Evolutionary conservation across 2,329 filamentous ascomycete species (phyloP), one percentile per base, ranked within the genome.

Genomic region (Beauveria brongniartii): DNA sequence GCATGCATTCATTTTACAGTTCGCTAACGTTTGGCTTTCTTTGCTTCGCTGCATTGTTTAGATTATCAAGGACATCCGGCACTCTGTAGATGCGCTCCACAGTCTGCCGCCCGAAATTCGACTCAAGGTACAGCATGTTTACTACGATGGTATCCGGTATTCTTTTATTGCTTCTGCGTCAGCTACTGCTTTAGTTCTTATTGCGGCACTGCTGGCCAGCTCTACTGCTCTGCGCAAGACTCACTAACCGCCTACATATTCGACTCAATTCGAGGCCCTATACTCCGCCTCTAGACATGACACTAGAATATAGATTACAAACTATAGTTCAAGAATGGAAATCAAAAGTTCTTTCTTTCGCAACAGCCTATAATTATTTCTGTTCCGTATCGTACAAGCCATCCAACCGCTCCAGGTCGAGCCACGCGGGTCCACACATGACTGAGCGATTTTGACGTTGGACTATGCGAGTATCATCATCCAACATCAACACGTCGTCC

Each of bases 31-130:
- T 30, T 59, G 40, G 9, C 5, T 18, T 26, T 22, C 20, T 55
- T 40, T 53, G 50, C 51, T 61, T 53, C 20, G 16, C 40, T 37
- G 14, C 51, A 62, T 26, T 54, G 41, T 22, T 30, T 10, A 87
- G 83, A 71, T 87, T 40, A 82, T 88, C 52, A 78, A 86, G 30
- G 77, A 82, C 59, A 84, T 88, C 59, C 76, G 83, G 12, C 85
- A 87, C 65, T 86, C 84, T 0, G 79, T 86, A 3, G 78, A 80
- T 2, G 78, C 78, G 2, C 76, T 87, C 14, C 74, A 75, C n/a
- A 70, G 76, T 10, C 74, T 87, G 0, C 82, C 82, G 1, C 77
- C 78, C 0, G 82, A 85, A 10, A 69, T 84, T 20, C 83, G 86
- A 65, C 75, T 82, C 24, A 77, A 78, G 28, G 84, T 81, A 2